Conservation (phyloP, 208 protist species). For the Lotmaria passim region DNA sequence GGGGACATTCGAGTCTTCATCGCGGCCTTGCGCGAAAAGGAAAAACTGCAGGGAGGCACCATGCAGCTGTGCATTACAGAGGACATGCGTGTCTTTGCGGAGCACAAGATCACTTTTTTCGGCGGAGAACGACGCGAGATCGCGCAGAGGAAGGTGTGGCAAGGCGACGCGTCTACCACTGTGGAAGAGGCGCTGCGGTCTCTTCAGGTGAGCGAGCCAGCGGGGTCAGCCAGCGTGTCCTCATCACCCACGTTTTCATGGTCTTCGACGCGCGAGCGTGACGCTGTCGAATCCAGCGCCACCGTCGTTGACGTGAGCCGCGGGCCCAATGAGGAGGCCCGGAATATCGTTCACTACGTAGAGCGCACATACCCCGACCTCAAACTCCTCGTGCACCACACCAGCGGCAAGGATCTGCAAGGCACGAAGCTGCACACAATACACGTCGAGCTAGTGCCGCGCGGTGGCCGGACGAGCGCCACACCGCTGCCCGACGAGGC, state of each 20-base stretch:
- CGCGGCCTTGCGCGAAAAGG: not conserved
- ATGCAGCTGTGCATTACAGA: conserved; percentile 33
- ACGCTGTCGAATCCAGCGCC: not conserved
- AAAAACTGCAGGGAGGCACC: conserved; percentile 1
- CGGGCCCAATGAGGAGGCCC: conserved; percentile 11
- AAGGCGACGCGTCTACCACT: conserved; percentile 14
- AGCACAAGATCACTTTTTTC: conserved; percentile 3
- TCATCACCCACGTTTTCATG: not conserved
- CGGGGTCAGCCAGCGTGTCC: not conserved
- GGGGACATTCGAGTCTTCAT: conserved; percentile 16
- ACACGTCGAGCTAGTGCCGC: conserved; percentile 41
- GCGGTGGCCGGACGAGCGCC: not conserved
- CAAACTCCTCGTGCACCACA: conserved; percentile 54
- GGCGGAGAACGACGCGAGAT: not conserved
- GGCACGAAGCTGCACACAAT: conserved; percentile 65
- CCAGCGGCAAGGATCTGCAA: conserved; percentile 62
- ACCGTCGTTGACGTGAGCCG: conserved; percentile 34
- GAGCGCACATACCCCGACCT: conserved; percentile 49
- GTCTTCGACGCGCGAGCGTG: too few species aligned
- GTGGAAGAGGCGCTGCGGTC: conserved; percentile 20
- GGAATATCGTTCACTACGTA: conserved; percentile 12
- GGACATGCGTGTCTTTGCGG: conserved; percentile 25
- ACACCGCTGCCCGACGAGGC: conserved; percentile 28
- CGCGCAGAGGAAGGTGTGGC: conserved; percentile 3
- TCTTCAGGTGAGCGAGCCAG: not conserved